A percentile compares a stretch with the other conserved stretches of the same genome.
Conservation (phyloP, 345 rosid genomes). For the Citrus hindsii region DNA sequence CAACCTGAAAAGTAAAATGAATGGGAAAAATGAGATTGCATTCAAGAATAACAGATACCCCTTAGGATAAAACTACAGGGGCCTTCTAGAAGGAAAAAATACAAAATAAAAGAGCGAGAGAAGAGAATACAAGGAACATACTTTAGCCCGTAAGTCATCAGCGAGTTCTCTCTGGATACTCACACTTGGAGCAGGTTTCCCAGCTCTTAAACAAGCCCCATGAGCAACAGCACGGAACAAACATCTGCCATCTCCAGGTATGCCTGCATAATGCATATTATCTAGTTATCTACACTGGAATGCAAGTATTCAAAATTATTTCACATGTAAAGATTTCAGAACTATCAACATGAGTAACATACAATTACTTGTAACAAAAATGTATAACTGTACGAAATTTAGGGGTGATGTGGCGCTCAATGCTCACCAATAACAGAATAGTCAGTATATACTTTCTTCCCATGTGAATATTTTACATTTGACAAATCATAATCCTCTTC, state of each 20-base stretch:
- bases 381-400: neutral
- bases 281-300: constrained; percentile 8
- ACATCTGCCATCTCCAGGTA: constrained; percentile 98
- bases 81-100: neutral
- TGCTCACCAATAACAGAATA: constrained; percentile 77
- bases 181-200: constrained; percentile 65
- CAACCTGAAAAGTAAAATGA: constrained; percentile 60
- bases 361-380: neutral
- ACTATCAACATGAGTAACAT: neutral
- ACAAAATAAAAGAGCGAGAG: neutral
- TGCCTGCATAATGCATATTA: constrained; percentile 63
- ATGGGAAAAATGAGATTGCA: neutral
- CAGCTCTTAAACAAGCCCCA: constrained; percentile 70
- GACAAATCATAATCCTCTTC: constrained; percentile 29
- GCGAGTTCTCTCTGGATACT: constrained; percentile 71
- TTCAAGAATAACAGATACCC: neutral
- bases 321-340: neutral
- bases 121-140: constrained; percentile 19
- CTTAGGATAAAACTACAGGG: neutral
- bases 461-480: constrained; percentile 42
- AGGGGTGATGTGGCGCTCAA: constrained; percentile 20
- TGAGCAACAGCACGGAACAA: constrained; percentile 93
- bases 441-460: constrained; percentile 76
- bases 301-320: neutral
- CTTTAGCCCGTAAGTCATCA: constrained; percentile 70